Base-by-base conservation (phyloP, 2,329 filamentous ascomycete genomes). In the Penicillium sp. region DNA sequence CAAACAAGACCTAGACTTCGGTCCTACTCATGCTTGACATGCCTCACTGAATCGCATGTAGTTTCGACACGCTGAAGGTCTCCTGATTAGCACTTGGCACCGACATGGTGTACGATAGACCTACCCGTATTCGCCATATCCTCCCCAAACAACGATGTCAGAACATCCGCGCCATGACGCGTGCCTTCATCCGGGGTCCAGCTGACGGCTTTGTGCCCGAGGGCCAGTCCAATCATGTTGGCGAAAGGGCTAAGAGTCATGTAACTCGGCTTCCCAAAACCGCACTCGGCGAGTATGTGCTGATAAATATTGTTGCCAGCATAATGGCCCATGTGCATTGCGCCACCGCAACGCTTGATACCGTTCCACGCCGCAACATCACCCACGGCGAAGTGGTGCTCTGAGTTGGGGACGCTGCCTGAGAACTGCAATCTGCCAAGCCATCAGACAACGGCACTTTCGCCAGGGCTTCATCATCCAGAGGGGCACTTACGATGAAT, bases 331-430 rank as follows among this genome's bases (percentile, higher is more conserved):
- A 86, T 85, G 65, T 88, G 82, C 81, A 92, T 89, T 31, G 89
- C 89, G 15, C 79, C 82, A 23, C 89, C 88, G 62, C 86, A 89
- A 42, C 89, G 85, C 76, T 90, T 92, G 74, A 93, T 90, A 41
- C 88, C 88, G 0, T 85, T 81, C 88, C 89, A 92, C 44, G 77
- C 74, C 29, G 81, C 81, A 15, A 88, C 75, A 65, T 93, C 89
- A 15, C 89, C 89, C 23, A 83, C 78, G 12, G 85, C 87, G 63
- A 86, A 88, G 68, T 92, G 88, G 26, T 72, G 70, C 0, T 75
- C 72, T 12, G 81, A 71, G 57, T 89, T 86, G 4, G 84, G 77
- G 0, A 82, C 75, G 0, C 72, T 73, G 1, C 72, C 61, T 1
- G 77, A 70, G 67, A 88, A 85, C 59, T 78, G 74, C 6, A 88